Percentiles rank a stretch among this genome's conserved stretches.
Evolutionary conservation across 768 basidiomycete species (phyloP).

Genomic region (Sporobolomyces roseus): DNA sequence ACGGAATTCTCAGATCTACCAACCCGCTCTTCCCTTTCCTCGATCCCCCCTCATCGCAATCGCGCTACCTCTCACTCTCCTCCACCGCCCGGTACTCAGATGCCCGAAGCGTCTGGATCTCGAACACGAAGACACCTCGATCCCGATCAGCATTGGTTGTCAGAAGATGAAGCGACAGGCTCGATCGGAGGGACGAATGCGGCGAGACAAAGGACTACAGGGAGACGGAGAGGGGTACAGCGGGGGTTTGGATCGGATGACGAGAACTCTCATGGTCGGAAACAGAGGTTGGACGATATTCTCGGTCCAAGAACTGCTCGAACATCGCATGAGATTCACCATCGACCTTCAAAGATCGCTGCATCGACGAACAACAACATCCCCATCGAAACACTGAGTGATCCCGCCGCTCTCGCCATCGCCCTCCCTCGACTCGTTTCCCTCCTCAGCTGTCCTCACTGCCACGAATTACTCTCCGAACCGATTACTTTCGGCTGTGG

Average conservation of each 20-base stretch:
- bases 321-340: constrained; percentile 13
- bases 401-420: background rate
- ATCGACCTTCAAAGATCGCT: constrained; percentile 10
- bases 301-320: background rate
- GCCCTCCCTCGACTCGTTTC: constrained; percentile 30
- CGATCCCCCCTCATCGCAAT: background rate
- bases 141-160: constrained; percentile 43
- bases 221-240: constrained; percentile 2
- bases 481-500: constrained; percentile 43
- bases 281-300: background rate
- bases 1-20: constrained; percentile 10
- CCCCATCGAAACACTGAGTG: background rate
- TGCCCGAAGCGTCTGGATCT: background rate
- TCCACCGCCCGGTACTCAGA: no score
- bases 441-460: constrained; percentile 37
- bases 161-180: constrained; percentile 41
- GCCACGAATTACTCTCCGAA: constrained; percentile 29
- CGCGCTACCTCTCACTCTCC: constrained; percentile 15
- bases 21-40: background rate
- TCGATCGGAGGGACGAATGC: background rate
- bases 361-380: constrained; percentile 1
- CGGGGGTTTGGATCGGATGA: background rate
- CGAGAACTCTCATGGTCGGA: background rate
- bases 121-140: constrained; percentile 25
- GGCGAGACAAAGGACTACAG: background rate